Conservation (phyloP, 2,329 filamentous ascomycete species). For the Westerdykella ornata region DNA sequence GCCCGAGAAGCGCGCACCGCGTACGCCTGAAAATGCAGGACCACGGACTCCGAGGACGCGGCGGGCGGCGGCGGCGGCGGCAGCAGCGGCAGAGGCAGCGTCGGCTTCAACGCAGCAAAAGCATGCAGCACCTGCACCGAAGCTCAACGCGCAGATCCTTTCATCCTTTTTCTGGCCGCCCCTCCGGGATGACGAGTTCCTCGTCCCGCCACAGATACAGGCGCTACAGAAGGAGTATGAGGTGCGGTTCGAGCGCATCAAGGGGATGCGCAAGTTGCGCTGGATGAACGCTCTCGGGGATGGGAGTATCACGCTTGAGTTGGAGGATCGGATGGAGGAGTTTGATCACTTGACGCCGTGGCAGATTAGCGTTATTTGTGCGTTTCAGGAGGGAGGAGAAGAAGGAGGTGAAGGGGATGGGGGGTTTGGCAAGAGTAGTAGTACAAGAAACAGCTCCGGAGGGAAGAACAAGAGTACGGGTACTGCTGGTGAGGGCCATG, state of each 20-base stretch:
- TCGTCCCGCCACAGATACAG: slow-evolving; percentile 53
- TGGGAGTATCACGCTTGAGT: slow-evolving; percentile 71
- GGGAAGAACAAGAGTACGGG: slow-evolving; percentile 14
- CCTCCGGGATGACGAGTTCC: slow-evolving; percentile 63
- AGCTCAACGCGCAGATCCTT: slow-evolving; percentile 73
- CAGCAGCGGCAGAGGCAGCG: background rate
- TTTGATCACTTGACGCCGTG: slow-evolving; percentile 74
- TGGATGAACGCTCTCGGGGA: slow-evolving; percentile 81
- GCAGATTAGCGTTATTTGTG: slow-evolving; percentile 81
- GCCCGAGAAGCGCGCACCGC: slow-evolving; percentile 3
- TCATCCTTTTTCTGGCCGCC: slow-evolving; percentile 92
- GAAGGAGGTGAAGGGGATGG: slow-evolving; percentile 13
- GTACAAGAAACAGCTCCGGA: background rate
- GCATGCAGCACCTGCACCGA: slow-evolving; percentile 16
- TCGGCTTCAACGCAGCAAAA: background rate
- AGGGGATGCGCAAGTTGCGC: slow-evolving; percentile 75
- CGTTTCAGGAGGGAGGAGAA: slow-evolving; percentile 56
- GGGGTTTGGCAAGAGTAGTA: background rate
- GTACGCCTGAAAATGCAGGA: slow-evolving; percentile 16
- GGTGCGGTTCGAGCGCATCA: slow-evolving; percentile 68
- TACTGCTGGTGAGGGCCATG: slow-evolving; percentile 18
- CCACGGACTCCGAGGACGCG: slow-evolving; percentile 24
- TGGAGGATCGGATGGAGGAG: slow-evolving; percentile 70
- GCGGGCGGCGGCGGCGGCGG: slow-evolving; percentile 11
- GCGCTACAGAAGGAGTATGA: slow-evolving; percentile 65